Percentiles rank a stretch among this genome's conserved stretches.
Conservation (phyloP, 2,329 filamentous ascomycete species). For the Fusarium circinatum region DNA sequence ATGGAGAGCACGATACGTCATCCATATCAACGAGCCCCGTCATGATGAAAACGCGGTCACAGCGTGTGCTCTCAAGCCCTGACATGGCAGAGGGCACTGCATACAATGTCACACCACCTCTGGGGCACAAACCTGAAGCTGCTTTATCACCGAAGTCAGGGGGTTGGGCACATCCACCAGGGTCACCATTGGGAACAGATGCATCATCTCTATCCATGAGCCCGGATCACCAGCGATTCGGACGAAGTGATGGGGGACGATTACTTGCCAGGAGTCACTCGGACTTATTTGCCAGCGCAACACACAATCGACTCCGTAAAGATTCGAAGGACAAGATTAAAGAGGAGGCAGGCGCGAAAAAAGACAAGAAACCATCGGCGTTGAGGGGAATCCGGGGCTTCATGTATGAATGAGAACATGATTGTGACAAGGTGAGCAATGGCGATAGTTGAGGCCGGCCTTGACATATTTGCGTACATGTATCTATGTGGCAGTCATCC, state of each 20-base stretch:
- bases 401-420: constrained; percentile 42
- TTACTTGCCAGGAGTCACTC: constrained; percentile 35
- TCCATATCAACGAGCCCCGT: constrained; percentile 53
- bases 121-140: constrained; percentile 48
- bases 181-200: constrained; percentile 52
- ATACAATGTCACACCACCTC: constrained; percentile 57
- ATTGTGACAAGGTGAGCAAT: neutral
- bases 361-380: constrained; percentile 51
- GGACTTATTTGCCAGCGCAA: constrained; percentile 52
- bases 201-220: constrained; percentile 45
- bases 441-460: neutral
- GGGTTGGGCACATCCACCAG: constrained; percentile 49
- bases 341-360: constrained; percentile 51
- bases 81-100: constrained; percentile 56
- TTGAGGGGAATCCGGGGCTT: constrained; percentile 56
- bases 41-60: constrained; percentile 50
- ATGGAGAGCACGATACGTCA: constrained; percentile 49
- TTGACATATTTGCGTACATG: neutral
- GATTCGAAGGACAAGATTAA: constrained; percentile 60
- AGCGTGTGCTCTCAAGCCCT: constrained; percentile 57
- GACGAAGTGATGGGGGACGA: constrained; percentile 55
- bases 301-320: constrained; percentile 60
- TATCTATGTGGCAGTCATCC: neutral
- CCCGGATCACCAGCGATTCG: constrained; percentile 57
- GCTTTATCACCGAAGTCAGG: constrained; percentile 45